Conservation (phyloP, 2,329 filamentous ascomycete species). For the Aureobasidium pullulans region DNA sequence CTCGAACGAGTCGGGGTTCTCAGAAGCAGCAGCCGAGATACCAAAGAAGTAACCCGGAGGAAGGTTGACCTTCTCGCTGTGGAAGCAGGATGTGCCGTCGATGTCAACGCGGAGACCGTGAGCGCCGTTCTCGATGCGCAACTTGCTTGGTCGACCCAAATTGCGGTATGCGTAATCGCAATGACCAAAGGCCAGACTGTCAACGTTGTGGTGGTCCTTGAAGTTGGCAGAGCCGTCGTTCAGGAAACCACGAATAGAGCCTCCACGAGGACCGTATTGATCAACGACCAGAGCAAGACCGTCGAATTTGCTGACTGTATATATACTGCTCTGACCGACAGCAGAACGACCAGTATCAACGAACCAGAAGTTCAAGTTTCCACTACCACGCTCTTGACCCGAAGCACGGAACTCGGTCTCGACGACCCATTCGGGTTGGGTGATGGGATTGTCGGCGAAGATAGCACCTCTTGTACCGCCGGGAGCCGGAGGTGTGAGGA, state of each 20-base stretch:
- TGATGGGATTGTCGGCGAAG: constrained; percentile 63
- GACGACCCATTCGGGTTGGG: constrained; percentile 62
- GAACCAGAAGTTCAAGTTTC: constrained; percentile 93
- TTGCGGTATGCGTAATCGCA: constrained; percentile 90
- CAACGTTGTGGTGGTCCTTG: constrained; percentile 65
- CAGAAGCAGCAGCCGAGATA: constrained; percentile 78
- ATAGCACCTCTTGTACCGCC: constrained; percentile 77
- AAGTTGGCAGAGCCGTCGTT: constrained; percentile 85
- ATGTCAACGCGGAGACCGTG: constrained; percentile 68
- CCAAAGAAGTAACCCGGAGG: constrained; percentile 78
- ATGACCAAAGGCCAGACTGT: constrained; percentile 84
- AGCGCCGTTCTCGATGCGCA: constrained; percentile 64
- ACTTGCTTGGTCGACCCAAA: constrained; percentile 70
- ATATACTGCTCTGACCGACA: constrained; percentile 69
- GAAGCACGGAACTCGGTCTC: constrained; percentile 83
- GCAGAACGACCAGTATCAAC: constrained; percentile 54
- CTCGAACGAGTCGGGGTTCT: constrained; percentile 92
- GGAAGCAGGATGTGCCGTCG: constrained; percentile 76
- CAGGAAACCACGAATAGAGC: constrained; percentile 82
- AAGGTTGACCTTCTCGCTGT: constrained; percentile 67
- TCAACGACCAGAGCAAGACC: constrained; percentile 85
- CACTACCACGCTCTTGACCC: constrained; percentile 75
- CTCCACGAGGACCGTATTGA: constrained; percentile 67
- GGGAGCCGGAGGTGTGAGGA: constrained; percentile 81
- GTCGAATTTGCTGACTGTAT: constrained; percentile 78